Evolutionary conservation across 2,329 filamentous ascomycete genomes (phyloP).

Genomic region (Talaromyces piceae): DNA sequence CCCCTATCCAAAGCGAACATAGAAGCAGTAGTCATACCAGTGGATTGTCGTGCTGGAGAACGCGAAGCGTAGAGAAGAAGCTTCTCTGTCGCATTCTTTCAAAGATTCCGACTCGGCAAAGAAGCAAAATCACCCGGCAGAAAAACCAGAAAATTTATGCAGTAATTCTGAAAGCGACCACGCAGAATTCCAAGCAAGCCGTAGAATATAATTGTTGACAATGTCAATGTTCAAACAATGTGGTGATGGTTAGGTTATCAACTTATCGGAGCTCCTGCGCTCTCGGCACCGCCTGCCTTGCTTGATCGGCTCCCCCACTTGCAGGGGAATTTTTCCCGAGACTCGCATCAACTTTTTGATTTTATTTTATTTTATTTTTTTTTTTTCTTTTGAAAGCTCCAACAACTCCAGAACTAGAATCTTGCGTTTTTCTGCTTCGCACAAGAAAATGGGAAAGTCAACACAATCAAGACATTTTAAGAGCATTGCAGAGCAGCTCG

Average conservation of each 20-base stretch:
- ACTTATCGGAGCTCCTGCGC: not conserved
- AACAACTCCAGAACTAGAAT: not conserved
- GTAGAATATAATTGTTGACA: not conserved
- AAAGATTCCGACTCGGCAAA: not conserved
- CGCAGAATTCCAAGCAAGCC: not conserved
- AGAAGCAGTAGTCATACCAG: constrained; percentile 60
- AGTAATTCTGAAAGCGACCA: not conserved
- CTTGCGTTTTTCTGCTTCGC: not conserved
- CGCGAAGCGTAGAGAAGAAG: constrained; percentile 49
- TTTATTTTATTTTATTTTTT: not conserved
- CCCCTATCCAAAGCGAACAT: too few species aligned
- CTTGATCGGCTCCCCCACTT: not conserved
- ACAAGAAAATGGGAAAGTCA: not conserved
- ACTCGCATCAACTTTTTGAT: constrained; percentile 1
- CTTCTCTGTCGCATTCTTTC: constrained; percentile 30
- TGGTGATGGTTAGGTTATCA: not conserved
- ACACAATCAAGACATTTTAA: constrained; percentile 2
- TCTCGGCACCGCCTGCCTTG: constrained; percentile 9
- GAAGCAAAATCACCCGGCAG: not conserved
- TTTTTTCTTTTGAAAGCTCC: too few species aligned
- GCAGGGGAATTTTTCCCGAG: constrained; percentile 13
- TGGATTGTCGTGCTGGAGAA: constrained; percentile 74
- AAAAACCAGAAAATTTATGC: not conserved
- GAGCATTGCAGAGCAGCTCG: constrained; percentile 53
- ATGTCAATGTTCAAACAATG: not conserved